Conservation (phyloP, 2,329 filamentous ascomycete genomes). For the Nothophoma quercina region DNA sequence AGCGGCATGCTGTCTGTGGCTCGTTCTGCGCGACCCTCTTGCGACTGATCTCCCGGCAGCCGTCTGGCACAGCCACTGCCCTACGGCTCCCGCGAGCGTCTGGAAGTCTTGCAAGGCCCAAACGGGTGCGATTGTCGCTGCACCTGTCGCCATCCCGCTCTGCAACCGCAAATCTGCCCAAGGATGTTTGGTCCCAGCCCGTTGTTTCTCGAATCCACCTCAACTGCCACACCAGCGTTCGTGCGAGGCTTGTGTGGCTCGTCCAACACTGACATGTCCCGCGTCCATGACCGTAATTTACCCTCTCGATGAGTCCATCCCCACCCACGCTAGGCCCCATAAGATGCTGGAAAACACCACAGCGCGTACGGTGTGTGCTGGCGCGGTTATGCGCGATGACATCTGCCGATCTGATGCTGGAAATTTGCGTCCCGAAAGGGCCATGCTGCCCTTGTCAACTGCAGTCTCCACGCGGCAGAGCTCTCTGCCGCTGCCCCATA, state of each 20-base stretch:
- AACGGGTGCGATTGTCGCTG: slow-evolving; percentile 46
- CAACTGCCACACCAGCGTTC: slow-evolving; percentile 26
- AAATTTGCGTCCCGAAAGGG: slow-evolving; percentile 26
- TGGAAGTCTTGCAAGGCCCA: slow-evolving; percentile 34
- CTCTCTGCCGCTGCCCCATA: slow-evolving; percentile 18
- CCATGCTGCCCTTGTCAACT: slow-evolving; percentile 25
- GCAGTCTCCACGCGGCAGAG: slow-evolving; percentile 29
- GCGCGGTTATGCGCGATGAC: slow-evolving; percentile 41
- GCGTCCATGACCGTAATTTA: slow-evolving; percentile 36
- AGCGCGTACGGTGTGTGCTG: slow-evolving; percentile 39
- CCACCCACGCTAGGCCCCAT: slow-evolving; percentile 28
- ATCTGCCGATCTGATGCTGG: slow-evolving; percentile 34
- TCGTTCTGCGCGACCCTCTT: slow-evolving; percentile 10
- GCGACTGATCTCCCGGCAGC: slow-evolving; percentile 28
- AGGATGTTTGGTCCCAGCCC: slow-evolving; percentile 34
- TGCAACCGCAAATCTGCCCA: slow-evolving; percentile 27
- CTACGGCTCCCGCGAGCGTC: slow-evolving; percentile 38
- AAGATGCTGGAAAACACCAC: slow-evolving; percentile 25
- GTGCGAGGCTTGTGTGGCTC: slow-evolving; percentile 38
- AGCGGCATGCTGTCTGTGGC: slow-evolving; percentile 23
- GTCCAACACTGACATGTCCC: slow-evolving; percentile 23
- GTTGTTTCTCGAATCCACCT: slow-evolving; percentile 42
- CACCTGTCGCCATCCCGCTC: slow-evolving; percentile 38
- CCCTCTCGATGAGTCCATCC: slow-evolving; percentile 23
- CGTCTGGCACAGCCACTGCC: slow-evolving; percentile 47